Conservation (phyloP, 176 grass and related monocot species). For the Rhynchospora pubera region DNA sequence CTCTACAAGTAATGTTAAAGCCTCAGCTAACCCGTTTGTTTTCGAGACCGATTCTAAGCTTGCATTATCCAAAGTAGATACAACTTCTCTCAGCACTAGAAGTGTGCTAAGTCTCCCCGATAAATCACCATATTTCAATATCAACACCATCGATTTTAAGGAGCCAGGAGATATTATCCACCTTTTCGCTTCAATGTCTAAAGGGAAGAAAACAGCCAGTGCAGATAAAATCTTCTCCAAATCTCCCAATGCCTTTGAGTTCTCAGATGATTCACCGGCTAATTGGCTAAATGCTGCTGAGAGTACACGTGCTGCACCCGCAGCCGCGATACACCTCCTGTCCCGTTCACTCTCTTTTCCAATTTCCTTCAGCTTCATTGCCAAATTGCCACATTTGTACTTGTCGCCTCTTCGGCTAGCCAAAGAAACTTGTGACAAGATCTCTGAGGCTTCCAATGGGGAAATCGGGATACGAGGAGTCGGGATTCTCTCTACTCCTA, state of each 20-base stretch:
- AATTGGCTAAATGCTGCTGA: constrained; percentile 31
- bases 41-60: constrained; percentile 29
- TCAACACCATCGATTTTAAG: constrained; percentile 35
- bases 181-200: constrained; percentile 36
- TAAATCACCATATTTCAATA: constrained; percentile 36
- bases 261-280: constrained; percentile 8
- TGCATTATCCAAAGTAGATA: constrained; percentile 26
- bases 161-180: constrained; percentile 40
- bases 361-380: constrained; percentile 25
- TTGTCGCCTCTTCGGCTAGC: constrained; percentile 34
- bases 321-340: constrained; percentile 23
- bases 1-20: constrained; percentile 32
- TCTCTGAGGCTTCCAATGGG: constrained; percentile 25
- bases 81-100: constrained; percentile 47
- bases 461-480: constrained; percentile 60
- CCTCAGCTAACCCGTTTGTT: constrained; percentile 23
- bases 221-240: constrained; percentile 46
- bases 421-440: constrained; percentile 10
- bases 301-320: constrained; percentile 24
- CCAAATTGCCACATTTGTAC: constrained; percentile 4
- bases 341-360: constrained; percentile 73
- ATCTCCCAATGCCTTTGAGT: not conserved
- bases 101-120: constrained; percentile 33
- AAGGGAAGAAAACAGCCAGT: constrained; percentile 43
- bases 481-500: constrained; percentile 48